These are phyloP conservation scores for Populus tomentosa DNA, from an alignment of 441 rosid species.

Conservation along the genomic window DNA sequence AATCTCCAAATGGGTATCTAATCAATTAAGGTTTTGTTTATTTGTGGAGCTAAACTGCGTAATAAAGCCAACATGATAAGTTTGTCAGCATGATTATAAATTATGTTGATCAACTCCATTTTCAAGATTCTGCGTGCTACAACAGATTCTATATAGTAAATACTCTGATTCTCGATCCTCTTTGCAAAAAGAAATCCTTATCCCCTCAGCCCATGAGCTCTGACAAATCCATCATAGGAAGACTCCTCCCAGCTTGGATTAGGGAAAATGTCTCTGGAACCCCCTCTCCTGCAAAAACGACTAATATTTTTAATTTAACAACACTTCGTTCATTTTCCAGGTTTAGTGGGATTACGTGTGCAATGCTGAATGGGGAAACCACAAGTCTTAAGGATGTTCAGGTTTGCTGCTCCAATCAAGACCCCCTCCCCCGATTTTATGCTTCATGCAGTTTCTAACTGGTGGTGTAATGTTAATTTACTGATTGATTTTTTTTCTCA, in stretches of 20 bases:
- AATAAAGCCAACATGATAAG: too few species aligned
- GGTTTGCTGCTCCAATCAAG: slow-evolving; percentile 7
- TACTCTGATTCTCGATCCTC: too few species aligned
- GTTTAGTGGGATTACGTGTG: slow-evolving; percentile 84
- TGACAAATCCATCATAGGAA: too few species aligned
- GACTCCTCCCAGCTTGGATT: too few species aligned
- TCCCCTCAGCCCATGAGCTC: too few species aligned
- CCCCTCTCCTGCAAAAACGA: neutral
- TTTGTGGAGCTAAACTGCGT: too few species aligned
- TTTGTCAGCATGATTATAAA: neutral
- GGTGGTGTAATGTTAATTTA: slow-evolving; percentile 6
- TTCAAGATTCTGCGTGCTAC: neutral
- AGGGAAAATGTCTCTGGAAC: too few species aligned
- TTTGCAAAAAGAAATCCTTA: too few species aligned
- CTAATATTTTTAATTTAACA: neutral
- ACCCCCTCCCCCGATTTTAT: neutral
- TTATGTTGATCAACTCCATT: too few species aligned
- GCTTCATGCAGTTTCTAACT: neutral
- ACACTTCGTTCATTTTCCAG: slow-evolving; percentile 35
- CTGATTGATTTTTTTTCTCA: slow-evolving; percentile 2
- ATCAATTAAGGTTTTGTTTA: too few species aligned
- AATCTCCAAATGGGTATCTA: neutral
- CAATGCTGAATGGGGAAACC: slow-evolving; percentile 74
- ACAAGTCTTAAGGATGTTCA: slow-evolving; percentile 74
- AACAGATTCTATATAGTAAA: neutral